A percentile compares a stretch with the other conserved stretches of the same genome.
These are phyloP conservation scores for Tolypocladium album DNA, from an alignment of 2,329 filamentous ascomycete genomes.

Conservation along the genomic window DNA sequence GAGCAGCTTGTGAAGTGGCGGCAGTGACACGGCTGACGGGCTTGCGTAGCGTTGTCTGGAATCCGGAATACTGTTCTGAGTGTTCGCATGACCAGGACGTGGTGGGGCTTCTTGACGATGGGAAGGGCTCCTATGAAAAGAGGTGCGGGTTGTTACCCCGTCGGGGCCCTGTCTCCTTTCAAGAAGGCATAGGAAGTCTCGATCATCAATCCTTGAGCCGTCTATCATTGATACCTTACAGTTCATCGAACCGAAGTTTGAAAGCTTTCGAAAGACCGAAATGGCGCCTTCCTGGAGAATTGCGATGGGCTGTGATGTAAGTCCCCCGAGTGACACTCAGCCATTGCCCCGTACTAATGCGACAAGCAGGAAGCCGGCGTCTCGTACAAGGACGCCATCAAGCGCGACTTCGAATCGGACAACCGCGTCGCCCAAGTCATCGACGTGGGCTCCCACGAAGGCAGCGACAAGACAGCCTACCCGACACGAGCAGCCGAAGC, in stretches of 20 bases:
- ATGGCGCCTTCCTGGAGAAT: slow-evolving; percentile 42
- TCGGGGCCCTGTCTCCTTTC: not conserved
- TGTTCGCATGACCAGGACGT: not conserved
- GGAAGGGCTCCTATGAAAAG: not conserved
- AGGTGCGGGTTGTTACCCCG: not conserved
- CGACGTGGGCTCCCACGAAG: slow-evolving; percentile 61
- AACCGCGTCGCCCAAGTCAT: slow-evolving; percentile 55
- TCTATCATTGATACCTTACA: not conserved
- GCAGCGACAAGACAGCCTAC: slow-evolving; percentile 69
- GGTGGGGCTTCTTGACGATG: not conserved
- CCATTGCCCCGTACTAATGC: not conserved
- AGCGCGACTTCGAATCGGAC: slow-evolving; percentile 58
- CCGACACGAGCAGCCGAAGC: slow-evolving; percentile 68
- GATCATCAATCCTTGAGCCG: not conserved
- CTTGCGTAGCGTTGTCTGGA: not conserved
- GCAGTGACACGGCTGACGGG: not conserved
- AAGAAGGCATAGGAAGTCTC: not conserved
- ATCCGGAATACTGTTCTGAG: not conserved
- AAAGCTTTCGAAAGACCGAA: slow-evolving; percentile 7
- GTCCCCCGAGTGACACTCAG: slow-evolving; percentile 8
- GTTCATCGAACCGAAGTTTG: not conserved
- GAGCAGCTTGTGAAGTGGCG: not conserved
- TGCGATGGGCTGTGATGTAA: slow-evolving; percentile 43
- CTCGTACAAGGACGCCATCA: slow-evolving; percentile 69
- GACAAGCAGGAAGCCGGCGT: slow-evolving; percentile 54